A percentile compares a stretch with the other conserved stretches of the same genome.
Conservation (phyloP, 345 rosid genomes). For the Limnanthes douglasii region DNA sequence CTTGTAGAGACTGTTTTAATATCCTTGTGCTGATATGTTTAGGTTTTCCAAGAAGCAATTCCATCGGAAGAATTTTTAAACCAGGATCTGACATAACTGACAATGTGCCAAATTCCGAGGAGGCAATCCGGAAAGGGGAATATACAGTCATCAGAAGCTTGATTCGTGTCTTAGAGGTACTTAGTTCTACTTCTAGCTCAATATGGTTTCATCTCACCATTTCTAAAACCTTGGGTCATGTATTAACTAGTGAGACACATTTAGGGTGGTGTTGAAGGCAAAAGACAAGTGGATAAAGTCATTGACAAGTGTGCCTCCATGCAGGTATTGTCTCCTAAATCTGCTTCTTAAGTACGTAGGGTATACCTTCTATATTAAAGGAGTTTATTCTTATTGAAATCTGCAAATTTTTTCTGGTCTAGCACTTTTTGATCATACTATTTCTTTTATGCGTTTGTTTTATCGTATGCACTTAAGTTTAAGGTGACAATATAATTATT, state of each 20-base stretch:
- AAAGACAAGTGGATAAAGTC: conserved; percentile 92
- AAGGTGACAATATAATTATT: conserved; percentile 8
- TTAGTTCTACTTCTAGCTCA: conserved; percentile 1
- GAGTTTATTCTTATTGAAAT: no score
- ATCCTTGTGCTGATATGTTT: no score
- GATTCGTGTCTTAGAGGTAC: conserved; percentile 91
- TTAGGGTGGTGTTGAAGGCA: conserved; percentile 98
- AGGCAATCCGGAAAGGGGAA: conserved; percentile 89
- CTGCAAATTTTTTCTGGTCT: no score
- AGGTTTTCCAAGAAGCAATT: conserved; percentile 78
- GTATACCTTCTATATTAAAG: no score
- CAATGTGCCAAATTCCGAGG: conserved; percentile 71
- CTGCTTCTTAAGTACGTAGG: no score
- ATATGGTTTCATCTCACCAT: conserved; percentile 8
- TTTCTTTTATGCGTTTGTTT: no score
- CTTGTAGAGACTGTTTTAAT: no score
- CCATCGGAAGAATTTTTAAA: conserved; percentile 68
- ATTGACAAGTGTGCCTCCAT: conserved; percentile 96
- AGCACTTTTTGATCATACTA: no score
- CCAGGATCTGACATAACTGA: conserved; percentile 39
- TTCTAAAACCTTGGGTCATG: conserved; percentile 9
- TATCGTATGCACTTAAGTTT: conserved; percentile 5
- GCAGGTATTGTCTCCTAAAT: conserved; percentile 96
- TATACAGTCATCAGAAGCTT: conserved; percentile 88
- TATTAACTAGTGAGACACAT: conserved; percentile 10